Conservation (phyloP, 2,329 filamentous ascomycete genomes). For the Coniella lustricola region DNA sequence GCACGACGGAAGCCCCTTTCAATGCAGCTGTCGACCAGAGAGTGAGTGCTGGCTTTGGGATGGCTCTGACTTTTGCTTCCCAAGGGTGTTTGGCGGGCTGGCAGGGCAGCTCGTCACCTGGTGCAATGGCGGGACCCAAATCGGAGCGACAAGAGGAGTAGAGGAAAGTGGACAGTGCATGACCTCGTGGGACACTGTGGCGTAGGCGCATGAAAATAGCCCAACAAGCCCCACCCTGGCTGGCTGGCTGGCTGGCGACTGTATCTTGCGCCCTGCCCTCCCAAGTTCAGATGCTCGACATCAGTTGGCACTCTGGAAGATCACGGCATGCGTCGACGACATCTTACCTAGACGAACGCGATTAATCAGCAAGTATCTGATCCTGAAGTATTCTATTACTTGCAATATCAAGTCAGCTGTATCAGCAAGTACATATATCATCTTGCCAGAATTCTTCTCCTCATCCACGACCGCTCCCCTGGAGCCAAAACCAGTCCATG, state of each 20-base stretch:
- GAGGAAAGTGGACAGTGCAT: slow-evolving; percentile 1
- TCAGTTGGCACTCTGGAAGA: background rate
- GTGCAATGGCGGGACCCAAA: background rate
- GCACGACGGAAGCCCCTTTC: background rate
- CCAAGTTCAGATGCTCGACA: too few relatives aligned
- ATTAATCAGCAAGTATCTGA: too few relatives aligned
- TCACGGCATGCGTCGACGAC: background rate
- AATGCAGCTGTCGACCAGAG: background rate
- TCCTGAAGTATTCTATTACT: too few relatives aligned
- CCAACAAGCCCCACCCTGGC: slow-evolving; percentile 2
- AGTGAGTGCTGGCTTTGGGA: background rate
- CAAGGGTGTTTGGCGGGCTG: background rate
- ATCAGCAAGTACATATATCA: too few relatives aligned
- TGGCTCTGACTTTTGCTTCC: background rate
- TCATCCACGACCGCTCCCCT: too few relatives aligned
- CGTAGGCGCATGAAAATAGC: slow-evolving; percentile 3
- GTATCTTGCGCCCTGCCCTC: too few relatives aligned
- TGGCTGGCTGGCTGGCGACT: too few relatives aligned
- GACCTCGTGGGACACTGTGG: background rate
- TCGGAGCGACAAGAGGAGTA: background rate
- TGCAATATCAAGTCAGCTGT: too few relatives aligned
- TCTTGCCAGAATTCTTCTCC: too few relatives aligned
- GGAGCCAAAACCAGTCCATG: background rate
- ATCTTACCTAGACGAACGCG: background rate
- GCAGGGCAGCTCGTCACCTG: background rate